Conservation (phyloP, 441 rosid genomes). For the Dalechampia spathulata region DNA sequence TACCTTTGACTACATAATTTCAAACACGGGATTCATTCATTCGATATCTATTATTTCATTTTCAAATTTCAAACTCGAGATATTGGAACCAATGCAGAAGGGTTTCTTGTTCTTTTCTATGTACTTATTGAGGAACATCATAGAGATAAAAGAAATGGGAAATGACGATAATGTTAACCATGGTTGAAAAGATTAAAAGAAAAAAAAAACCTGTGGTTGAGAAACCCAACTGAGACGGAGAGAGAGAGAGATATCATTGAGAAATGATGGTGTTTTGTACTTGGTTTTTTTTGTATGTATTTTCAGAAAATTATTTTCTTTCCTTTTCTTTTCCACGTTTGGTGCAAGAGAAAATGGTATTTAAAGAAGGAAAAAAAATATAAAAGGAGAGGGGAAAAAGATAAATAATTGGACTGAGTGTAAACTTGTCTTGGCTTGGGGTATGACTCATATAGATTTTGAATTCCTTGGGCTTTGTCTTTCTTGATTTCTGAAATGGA, state of each 20-base stretch:
- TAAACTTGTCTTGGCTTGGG: conserved; percentile 34
- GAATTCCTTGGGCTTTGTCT: conserved; percentile 41
- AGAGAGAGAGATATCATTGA: conserved; percentile 54
- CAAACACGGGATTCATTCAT: no score
- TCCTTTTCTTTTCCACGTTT: conserved; percentile 13
- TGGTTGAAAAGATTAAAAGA: conserved; percentile 27
- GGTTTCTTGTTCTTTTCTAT: no score
- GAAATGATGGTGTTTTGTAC: conserved; percentile 85
- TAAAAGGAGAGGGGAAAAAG: no score
- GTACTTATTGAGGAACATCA: no score
- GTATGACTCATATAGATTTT: conserved; percentile 19
- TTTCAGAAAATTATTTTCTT: no score
- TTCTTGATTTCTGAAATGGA: conserved; percentile 35
- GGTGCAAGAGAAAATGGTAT: conserved; percentile 13
- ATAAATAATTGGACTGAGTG: conserved; percentile 19
- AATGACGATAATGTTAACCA: conserved; percentile 23
- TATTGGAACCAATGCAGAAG: no score
- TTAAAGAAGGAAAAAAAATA: no score
- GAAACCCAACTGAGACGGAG: conserved; percentile 27
- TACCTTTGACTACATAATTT: no score
- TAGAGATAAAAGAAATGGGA: no score
- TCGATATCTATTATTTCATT: no score
- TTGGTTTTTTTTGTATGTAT: conserved; percentile 4
- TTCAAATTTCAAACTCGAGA: no score
- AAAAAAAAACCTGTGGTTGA: conserved; percentile 15